Evolutionary conservation across 345 rosid genomes (phyloP).

Genomic region (Schrenkiella parvula): DNA sequence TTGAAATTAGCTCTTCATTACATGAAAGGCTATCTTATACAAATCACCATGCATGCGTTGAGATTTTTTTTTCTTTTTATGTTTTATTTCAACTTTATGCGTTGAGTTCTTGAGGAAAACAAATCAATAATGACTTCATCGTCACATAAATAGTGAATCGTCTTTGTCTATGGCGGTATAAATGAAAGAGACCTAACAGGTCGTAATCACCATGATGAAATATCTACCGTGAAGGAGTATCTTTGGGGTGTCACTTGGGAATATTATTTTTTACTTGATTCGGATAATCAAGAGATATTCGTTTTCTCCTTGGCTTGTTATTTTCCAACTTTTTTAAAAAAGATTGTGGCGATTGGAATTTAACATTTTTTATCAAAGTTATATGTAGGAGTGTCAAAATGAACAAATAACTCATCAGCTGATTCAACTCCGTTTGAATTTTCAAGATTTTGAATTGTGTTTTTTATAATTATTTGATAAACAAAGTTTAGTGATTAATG

Average conservation of each 20-base stretch:
- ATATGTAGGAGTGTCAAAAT: too few relatives aligned
- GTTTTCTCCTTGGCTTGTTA: background rate
- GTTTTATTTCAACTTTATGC: too few relatives aligned
- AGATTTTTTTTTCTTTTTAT: too few relatives aligned
- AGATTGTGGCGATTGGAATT: background rate
- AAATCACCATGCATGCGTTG: background rate
- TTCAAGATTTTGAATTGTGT: too few relatives aligned
- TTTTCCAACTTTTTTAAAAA: background rate
- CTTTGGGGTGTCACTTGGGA: background rate
- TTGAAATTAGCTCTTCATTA: background rate
- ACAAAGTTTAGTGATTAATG: too few relatives aligned
- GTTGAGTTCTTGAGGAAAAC: background rate
- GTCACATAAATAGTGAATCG: background rate
- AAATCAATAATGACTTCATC: background rate
- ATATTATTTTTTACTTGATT: conserved; percentile 5
- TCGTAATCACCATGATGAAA: background rate
- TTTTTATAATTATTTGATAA: too few relatives aligned
- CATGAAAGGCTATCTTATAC: background rate
- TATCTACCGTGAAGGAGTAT: conserved; percentile 7
- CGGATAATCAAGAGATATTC: conserved; percentile 20
- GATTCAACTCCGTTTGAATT: too few relatives aligned
- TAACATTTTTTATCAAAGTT: background rate
- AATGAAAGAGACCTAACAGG: background rate
- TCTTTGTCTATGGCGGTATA: background rate
- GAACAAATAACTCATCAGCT: too few relatives aligned